Base-by-base conservation (phyloP, 116 monocot species). In the Trichopus zeylanicus region DNA sequence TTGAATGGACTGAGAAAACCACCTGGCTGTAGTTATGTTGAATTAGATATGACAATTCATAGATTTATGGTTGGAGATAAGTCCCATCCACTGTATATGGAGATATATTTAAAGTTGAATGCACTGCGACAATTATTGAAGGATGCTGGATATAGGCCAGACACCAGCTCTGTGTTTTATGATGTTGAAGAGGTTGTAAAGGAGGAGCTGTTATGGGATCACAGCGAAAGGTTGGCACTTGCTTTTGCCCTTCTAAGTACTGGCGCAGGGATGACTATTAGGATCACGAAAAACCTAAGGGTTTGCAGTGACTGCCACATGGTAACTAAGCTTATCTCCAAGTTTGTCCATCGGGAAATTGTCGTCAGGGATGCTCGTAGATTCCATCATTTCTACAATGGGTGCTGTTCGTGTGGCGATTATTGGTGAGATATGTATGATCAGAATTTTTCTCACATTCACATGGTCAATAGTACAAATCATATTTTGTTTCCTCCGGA, bases 11-110 rank as follows among this genome's bases (percentile, higher is more conserved):
- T 78, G 52, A 64, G 30, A 57, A 84, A 84, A 65, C 71, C 64
- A 48, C 69, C 75, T 20, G 84, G 84, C 4, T 74, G 65, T 48
- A 75, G 72, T 55, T 82, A 67, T 55, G 60, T 81, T 21, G 76
- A 76, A 47, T 59, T 76, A 55, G 63, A 54, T 48, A 66, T 49
- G 39, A 26, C 22, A 48, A 71, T 75, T 21, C 60, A 75, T 59
- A 53, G 72, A 56, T 81, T 71, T 65, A 26, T 81, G 24, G 71
- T 81, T 12, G 81, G 81, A 26, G 81, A 74, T 56, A 81, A 72
- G 25, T 67, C 71, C 22, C 75, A 80, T 26, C 67, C 75, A 47
- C 55, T 67, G 33, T 67, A 54, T 0, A 29, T 59, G 21, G 19
- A 20, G 30, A 68, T 71, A 51, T 64, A 71, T 67, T 25, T 19